Evolutionary conservation across 2,329 filamentous ascomycete species (phyloP).

Genomic region (Mariannaea sp.): DNA sequence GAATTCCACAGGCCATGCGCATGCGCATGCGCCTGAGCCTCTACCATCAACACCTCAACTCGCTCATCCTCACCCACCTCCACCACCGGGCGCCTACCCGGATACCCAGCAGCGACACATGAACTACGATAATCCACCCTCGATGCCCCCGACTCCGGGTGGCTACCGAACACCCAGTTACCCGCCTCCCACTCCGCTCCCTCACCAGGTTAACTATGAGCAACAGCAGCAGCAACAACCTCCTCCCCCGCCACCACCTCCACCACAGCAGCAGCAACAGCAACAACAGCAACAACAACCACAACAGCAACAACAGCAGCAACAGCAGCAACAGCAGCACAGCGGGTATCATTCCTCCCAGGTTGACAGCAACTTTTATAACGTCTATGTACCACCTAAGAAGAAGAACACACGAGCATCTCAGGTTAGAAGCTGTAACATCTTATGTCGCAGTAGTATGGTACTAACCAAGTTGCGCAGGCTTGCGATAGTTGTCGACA

Average conservation of each 20-base stretch:
- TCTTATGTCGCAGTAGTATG: neutral
- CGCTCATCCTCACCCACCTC: conserved; percentile 39
- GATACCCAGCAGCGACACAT: conserved; percentile 58
- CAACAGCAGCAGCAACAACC: conserved; percentile 1
- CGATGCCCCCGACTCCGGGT: conserved; percentile 52
- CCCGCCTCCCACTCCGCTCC: conserved; percentile 47
- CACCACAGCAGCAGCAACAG: neutral
- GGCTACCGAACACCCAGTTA: conserved; percentile 50
- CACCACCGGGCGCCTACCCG: conserved; percentile 43
- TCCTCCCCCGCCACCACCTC: neutral
- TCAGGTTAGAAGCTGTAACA: conserved; percentile 50
- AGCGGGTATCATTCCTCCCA: conserved; percentile 41
- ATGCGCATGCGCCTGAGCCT: conserved; percentile 40
- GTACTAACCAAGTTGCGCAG: conserved; percentile 49
- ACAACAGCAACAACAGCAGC: conserved; percentile 23
- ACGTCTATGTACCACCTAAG: conserved; percentile 53
- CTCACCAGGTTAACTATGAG: conserved; percentile 48
- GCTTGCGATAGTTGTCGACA: conserved; percentile 90
- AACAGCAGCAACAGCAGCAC: conserved; percentile 21
- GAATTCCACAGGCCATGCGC: conserved; percentile 56
- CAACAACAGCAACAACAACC: conserved; percentile 23
- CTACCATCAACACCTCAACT: conserved; percentile 42
- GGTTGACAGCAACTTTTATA: conserved; percentile 45
- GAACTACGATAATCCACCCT: conserved; percentile 55
- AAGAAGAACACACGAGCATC: conserved; percentile 69